These are phyloP conservation scores for Penicillium fimorum DNA, from an alignment of 495 filamentous ascomycete genomes.

Conservation along the genomic window DNA sequence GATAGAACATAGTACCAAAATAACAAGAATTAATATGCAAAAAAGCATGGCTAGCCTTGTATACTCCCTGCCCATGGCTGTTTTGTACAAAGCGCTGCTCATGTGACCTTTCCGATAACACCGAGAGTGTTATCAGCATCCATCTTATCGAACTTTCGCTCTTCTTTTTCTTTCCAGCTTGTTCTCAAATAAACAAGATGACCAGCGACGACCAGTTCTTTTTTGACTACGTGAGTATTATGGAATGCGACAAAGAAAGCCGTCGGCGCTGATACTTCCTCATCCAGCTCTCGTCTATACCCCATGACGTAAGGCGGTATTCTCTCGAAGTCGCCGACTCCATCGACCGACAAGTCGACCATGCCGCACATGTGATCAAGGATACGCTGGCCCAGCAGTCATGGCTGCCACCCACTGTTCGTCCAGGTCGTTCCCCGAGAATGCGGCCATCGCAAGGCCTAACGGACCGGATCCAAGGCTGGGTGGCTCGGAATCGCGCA, in stretches of 20 bases:
- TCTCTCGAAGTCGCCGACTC: slow-evolving; percentile 67
- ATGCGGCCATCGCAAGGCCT: slow-evolving; percentile 38
- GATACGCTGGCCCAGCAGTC: slow-evolving; percentile 59
- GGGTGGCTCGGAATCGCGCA: slow-evolving; percentile 68
- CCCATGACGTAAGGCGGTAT: slow-evolving; percentile 65
- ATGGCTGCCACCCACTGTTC: slow-evolving; percentile 69
- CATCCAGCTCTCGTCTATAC: slow-evolving; percentile 67
- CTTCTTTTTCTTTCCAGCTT: slow-evolving; percentile 12
- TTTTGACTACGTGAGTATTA: slow-evolving; percentile 45
- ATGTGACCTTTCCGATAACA: slow-evolving; percentile 19
- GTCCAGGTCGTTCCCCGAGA: slow-evolving; percentile 52
- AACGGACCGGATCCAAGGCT: slow-evolving; percentile 50
- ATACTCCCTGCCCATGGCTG: not conserved
- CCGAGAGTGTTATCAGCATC: slow-evolving; percentile 17
- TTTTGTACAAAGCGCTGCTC: slow-evolving; percentile 8
- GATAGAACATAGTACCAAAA: not conserved
- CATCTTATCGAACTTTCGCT: slow-evolving; percentile 21
- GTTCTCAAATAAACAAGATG: slow-evolving; percentile 35
- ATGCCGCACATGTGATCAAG: slow-evolving; percentile 59
- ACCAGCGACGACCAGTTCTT: slow-evolving; percentile 54
- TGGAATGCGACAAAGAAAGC: not conserved
- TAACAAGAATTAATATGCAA: not conserved
- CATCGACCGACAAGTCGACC: slow-evolving; percentile 73
- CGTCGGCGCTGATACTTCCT: slow-evolving; percentile 12
- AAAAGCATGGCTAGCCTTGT: not conserved